Conservation (phyloP, 768 basidiomycete species). For the Cystobasidium onofrii region DNA sequence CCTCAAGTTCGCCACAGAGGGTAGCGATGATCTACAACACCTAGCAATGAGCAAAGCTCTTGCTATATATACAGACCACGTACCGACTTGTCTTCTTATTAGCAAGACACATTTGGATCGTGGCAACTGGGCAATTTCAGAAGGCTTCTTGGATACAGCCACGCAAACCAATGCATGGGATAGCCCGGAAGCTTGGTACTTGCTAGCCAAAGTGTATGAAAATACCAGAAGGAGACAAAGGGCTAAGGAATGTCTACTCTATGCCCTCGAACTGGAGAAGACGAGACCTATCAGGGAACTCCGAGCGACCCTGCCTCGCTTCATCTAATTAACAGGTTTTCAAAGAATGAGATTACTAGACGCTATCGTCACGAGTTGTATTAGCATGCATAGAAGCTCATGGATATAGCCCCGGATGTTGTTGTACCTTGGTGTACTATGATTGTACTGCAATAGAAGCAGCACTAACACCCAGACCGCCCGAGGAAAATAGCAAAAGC, state of each 20-base stretch:
- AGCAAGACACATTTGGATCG: slow-evolving; percentile 61
- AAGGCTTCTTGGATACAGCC: slow-evolving; percentile 65
- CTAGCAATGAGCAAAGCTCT: slow-evolving; percentile 78
- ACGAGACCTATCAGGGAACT: slow-evolving; percentile 45
- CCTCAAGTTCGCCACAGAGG: slow-evolving; percentile 52
- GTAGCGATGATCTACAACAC: slow-evolving; percentile 55
- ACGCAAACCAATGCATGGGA: slow-evolving; percentile 74
- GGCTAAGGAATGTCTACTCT: slow-evolving; percentile 65
- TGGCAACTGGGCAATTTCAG: slow-evolving; percentile 53
- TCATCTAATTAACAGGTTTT: background rate
- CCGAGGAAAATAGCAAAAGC: too few species aligned
- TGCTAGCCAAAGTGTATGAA: slow-evolving; percentile 70
- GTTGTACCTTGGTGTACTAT: too few species aligned
- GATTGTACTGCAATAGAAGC: too few species aligned
- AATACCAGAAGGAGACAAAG: slow-evolving; percentile 62
- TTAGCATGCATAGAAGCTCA: too few species aligned
- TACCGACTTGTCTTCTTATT: slow-evolving; percentile 69
- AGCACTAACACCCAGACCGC: too few species aligned
- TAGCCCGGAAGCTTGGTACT: slow-evolving; percentile 89
- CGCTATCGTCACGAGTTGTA: too few species aligned
- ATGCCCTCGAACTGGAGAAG: slow-evolving; percentile 54
- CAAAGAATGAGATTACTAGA: too few species aligned
- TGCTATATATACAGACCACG: slow-evolving; percentile 71
- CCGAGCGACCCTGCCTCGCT: slow-evolving; percentile 36
- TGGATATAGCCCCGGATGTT: too few species aligned